A percentile compares a stretch with the other conserved stretches of the same genome.
Conservation (phyloP, 2,329 filamentous ascomycete genomes). For the Bertia moriformis region DNA sequence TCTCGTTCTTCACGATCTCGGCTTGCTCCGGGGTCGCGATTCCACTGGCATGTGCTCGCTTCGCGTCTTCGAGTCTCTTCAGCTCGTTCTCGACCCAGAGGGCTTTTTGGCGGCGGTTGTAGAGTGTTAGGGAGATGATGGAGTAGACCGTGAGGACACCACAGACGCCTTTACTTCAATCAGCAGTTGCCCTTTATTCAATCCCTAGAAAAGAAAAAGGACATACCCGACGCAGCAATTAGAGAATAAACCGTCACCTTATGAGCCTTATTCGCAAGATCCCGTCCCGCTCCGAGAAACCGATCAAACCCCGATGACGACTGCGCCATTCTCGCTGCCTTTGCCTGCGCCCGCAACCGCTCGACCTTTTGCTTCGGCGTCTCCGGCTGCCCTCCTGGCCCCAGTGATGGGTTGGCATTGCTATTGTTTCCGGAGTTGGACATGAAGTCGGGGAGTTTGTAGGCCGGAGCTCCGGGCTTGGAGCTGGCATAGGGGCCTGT, state of each 20-base stretch:
- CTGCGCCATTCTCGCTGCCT: not conserved
- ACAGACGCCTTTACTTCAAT: conserved; percentile 1
- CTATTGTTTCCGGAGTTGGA: not conserved
- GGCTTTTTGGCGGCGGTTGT: not conserved
- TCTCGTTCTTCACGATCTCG: not conserved
- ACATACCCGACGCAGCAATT: not conserved
- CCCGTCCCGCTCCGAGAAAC: not conserved
- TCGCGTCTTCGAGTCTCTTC: not conserved
- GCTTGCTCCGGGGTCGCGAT: not conserved
- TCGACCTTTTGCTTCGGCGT: conserved; percentile 1
- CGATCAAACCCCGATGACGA: not conserved
- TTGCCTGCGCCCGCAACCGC: not conserved
- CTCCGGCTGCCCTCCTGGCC: not conserved
- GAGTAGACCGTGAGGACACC: conserved; percentile 1
- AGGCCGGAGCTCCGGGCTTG: not conserved
- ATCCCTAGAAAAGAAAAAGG: not conserved
- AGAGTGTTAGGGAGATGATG: not conserved
- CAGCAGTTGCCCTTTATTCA: not conserved
- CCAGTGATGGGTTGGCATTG: not conserved
- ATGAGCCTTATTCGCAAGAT: not conserved
- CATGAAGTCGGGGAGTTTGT: not conserved
- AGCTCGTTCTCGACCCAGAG: not conserved
- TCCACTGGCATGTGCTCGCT: not conserved
- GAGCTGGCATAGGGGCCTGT: not conserved
- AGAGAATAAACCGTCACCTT: not conserved